Conservation (phyloP, 345 rosid species). For the Mercurialis annua region DNA sequence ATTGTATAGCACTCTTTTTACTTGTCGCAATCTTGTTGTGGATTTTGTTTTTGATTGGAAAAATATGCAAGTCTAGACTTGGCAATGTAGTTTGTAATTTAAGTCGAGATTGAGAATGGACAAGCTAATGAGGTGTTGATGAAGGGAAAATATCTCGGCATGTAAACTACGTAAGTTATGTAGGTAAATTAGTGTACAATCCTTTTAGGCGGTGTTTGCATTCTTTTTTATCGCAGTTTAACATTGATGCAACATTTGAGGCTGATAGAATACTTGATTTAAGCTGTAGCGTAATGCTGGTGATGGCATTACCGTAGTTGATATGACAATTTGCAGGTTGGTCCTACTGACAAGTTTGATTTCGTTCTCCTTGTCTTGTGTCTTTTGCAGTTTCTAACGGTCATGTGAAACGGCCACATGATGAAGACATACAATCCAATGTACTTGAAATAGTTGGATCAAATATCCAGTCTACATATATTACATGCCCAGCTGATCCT, state of each 20-base stretch:
- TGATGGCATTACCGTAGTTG: background rate
- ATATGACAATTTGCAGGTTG: background rate
- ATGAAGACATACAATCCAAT: conserved; percentile 27
- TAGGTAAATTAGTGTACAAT: background rate
- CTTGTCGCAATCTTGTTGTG: background rate
- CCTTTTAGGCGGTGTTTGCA: background rate
- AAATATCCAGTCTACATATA: conserved; percentile 81
- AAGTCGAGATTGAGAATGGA: too few species aligned
- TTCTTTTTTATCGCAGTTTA: background rate
- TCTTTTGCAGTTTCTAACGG: conserved; percentile 68
- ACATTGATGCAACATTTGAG: background rate
- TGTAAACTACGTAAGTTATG: background rate
- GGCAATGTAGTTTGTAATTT: too few species aligned
- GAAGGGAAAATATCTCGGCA: background rate
- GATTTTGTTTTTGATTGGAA: too few species aligned
- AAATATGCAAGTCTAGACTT: too few species aligned
- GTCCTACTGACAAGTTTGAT: background rate
- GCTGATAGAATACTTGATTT: background rate
- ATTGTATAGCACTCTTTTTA: background rate
- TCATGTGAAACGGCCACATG: conserved; percentile 21
- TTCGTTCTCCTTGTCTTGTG: background rate
- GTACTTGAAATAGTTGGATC: conserved; percentile 88
- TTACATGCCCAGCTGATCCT: conserved; percentile 91
- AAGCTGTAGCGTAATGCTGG: background rate
- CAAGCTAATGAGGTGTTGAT: too few species aligned